phyloP scores from a whole-genome alignment of 2,329 filamentous ascomycete species.

The Simplicillium aogashimaense region DNA sequence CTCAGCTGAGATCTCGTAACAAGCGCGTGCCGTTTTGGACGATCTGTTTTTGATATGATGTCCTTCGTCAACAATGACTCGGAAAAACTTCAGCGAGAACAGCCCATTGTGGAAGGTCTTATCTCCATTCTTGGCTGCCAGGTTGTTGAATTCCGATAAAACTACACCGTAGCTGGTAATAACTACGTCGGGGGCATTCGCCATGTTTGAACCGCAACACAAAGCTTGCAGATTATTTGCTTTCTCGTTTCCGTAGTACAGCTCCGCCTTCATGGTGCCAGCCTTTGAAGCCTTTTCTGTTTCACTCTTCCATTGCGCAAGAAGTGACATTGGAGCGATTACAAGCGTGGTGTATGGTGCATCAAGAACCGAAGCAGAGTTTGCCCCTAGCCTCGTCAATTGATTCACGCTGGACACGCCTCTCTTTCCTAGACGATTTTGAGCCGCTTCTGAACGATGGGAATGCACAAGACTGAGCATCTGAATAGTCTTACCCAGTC shows the following conservation, averaged over 20 bases:
- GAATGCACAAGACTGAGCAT: slow-evolving; percentile 92
- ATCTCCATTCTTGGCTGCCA: slow-evolving; percentile 57
- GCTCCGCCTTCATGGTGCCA: slow-evolving; percentile 71
- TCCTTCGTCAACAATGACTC: slow-evolving; percentile 89
- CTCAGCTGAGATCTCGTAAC: slow-evolving; percentile 75
- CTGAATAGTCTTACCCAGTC: slow-evolving; percentile 94
- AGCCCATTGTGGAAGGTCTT: slow-evolving; percentile 59
- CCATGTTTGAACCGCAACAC: slow-evolving; percentile 64
- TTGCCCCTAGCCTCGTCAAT: slow-evolving; percentile 51
- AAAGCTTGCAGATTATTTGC: slow-evolving; percentile 65
- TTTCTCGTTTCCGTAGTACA: slow-evolving; percentile 92
- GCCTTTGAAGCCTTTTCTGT: slow-evolving; percentile 80
- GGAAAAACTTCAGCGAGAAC: slow-evolving; percentile 90
- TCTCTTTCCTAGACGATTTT: slow-evolving; percentile 19
- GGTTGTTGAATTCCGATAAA: slow-evolving; percentile 72
- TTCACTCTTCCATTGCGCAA: slow-evolving; percentile 97
- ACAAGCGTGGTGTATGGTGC: slow-evolving; percentile 89
- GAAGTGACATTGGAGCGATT: slow-evolving; percentile 89
- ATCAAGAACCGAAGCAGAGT: slow-evolving; percentile 44
- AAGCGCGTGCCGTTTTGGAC: slow-evolving; percentile 90
- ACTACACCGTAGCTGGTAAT: slow-evolving; percentile 93
- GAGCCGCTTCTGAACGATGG: slow-evolving; percentile 53
- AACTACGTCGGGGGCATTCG: slow-evolving; percentile 75
- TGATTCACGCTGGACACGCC: slow-evolving; percentile 40
- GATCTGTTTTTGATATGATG: slow-evolving; percentile 86